A percentile compares a stretch with the other conserved stretches of the same genome.
phyloP scores from a whole-genome alignment of 83 land plant species.

The Thuja plicata region DNA sequence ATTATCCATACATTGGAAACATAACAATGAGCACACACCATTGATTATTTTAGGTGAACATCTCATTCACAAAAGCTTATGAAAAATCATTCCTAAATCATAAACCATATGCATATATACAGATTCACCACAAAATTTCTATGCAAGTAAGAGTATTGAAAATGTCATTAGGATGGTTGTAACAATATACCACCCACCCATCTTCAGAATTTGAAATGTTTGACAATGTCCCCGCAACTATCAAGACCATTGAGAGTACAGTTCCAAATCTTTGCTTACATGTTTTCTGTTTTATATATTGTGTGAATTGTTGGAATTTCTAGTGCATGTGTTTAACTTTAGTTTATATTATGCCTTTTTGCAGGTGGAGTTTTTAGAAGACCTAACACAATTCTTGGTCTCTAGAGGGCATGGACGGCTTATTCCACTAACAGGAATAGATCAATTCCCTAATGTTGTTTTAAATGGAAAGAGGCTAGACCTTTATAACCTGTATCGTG shows the following conservation, averaged over 20 bases:
- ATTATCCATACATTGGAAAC: no score
- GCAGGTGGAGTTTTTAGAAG: constrained; percentile 91
- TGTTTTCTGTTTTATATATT: neutral
- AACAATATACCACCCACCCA: no score
- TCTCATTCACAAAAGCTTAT: no score
- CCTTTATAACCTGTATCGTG: constrained; percentile 91
- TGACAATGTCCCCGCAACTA: neutral
- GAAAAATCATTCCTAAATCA: no score
- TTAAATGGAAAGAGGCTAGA: constrained; percentile 96
- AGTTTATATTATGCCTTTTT: constrained; percentile 2
- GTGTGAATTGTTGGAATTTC: neutral
- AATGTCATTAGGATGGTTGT: no score
- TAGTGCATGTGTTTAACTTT: neutral
- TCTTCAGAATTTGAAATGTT: neutral
- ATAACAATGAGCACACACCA: no score
- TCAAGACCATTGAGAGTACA: neutral
- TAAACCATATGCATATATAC: no score
- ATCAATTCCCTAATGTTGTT: constrained; percentile 93
- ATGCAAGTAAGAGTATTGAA: no score
- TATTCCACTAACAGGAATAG: constrained; percentile 85
- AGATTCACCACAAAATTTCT: no score
- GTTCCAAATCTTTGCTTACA: neutral
- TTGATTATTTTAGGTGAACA: no score
- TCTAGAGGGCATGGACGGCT: constrained; percentile 93
- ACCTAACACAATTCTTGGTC: constrained; percentile 86